A percentile compares a stretch with the other conserved stretches of the same genome.
phyloP scores from a whole-genome alignment of 2,329 filamentous ascomycete genomes.

The Orbilia blumenaviensis region DNA sequence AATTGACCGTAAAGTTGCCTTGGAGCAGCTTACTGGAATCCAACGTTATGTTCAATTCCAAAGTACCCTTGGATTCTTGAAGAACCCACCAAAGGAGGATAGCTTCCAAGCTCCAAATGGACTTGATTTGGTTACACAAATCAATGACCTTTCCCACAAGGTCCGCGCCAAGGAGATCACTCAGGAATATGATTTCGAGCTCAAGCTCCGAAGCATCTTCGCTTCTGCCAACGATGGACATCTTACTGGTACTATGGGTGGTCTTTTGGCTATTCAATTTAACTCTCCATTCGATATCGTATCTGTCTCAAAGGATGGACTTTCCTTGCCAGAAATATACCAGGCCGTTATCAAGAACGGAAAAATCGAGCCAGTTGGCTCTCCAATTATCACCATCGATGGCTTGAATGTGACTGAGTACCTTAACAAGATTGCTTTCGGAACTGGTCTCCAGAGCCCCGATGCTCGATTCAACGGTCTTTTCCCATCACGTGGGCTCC shows the following conservation, averaged over 20 bases:
- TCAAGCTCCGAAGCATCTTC: conserved; percentile 28
- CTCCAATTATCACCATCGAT: conserved; percentile 40
- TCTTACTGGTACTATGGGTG: conserved; percentile 45
- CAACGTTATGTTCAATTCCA: conserved; percentile 53
- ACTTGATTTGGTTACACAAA: conserved; percentile 35
- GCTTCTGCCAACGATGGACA: conserved; percentile 51
- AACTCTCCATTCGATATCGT: conserved; percentile 43
- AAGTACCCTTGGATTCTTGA: conserved; percentile 41
- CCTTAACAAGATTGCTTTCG: conserved; percentile 43
- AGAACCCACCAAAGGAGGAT: conserved; percentile 48
- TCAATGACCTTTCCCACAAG: conserved; percentile 35
- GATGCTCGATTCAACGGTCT: conserved; percentile 49
- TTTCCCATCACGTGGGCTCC: conserved; percentile 34
- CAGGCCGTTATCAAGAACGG: conserved; percentile 26
- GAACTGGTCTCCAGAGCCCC: conserved; percentile 44
- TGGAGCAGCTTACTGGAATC: conserved; percentile 41
- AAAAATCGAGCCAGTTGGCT: conserved; percentile 39
- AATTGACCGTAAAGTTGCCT: conserved; percentile 39
- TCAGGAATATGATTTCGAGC: conserved; percentile 48
- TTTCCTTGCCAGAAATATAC: conserved; percentile 40
- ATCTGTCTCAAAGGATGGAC: conserved; percentile 44
- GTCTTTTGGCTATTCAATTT: conserved; percentile 49
- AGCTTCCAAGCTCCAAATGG: conserved; percentile 32
- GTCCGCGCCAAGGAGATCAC: conserved; percentile 41
- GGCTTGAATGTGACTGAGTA: conserved; percentile 40